Evolutionary conservation across 2,329 filamentous ascomycete genomes (phyloP).

Genomic region (Fusarium camptoceras): DNA sequence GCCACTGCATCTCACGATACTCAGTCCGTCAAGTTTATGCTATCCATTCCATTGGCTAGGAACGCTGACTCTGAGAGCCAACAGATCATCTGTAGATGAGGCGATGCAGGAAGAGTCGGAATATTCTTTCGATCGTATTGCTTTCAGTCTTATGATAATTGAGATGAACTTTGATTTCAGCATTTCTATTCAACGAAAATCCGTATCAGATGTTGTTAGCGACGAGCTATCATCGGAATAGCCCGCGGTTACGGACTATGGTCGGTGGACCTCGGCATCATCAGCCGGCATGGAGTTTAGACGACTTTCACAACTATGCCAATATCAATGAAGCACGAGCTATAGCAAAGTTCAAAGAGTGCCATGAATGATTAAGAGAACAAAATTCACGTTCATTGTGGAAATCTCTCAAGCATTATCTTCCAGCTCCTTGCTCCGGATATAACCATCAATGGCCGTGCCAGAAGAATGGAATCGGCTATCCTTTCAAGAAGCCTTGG

Average conservation of each 20-base stretch:
- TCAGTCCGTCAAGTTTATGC: not conserved
- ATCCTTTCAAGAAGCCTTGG: slow-evolving; percentile 49
- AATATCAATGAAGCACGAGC: not conserved
- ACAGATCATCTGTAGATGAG: not conserved
- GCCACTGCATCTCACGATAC: not conserved
- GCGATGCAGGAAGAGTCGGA: not conserved
- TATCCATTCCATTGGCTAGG: not conserved
- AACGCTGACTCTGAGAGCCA: not conserved
- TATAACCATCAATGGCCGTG: slow-evolving; percentile 9
- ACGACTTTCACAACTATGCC: not conserved
- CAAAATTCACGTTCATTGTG: not conserved
- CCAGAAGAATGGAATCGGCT: slow-evolving; percentile 41
- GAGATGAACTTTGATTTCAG: not conserved
- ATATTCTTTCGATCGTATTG: not conserved
- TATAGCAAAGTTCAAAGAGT: not conserved
- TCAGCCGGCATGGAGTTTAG: slow-evolving; percentile 5
- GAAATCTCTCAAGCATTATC: not conserved
- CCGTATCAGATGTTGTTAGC: not conserved
- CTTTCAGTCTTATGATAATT: not conserved
- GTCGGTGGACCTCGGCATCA: slow-evolving; percentile 33
- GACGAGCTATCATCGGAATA: not conserved
- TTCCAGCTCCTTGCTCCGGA: not conserved
- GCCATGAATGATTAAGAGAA: not conserved
- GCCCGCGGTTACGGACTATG: not conserved
- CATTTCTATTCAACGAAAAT: not conserved